These are phyloP conservation scores for Physocladia obscura DNA, from an alignment of 192 early-diverging fungal species.

Conservation along the genomic window DNA sequence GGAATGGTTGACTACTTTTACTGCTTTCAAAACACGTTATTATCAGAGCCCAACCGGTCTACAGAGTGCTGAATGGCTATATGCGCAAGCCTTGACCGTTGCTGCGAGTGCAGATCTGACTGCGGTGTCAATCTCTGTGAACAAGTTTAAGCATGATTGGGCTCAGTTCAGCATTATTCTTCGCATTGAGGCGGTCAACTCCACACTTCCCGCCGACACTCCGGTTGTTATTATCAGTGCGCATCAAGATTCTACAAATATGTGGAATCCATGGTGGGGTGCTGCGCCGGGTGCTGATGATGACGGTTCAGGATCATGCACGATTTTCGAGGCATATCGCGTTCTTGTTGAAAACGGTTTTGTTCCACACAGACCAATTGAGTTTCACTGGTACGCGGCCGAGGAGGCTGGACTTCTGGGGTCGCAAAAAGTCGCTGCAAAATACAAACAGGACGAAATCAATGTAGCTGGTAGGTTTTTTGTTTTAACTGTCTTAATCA, in stretches of 20 bases:
- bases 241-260: constrained; percentile 87
- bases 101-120: constrained; percentile 26
- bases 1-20: constrained; percentile 70
- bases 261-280: constrained; percentile 76
- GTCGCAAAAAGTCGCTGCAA: constrained; percentile 75
- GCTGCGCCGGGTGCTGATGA: constrained; percentile 83
- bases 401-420: constrained; percentile 77
- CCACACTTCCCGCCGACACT: neutral
- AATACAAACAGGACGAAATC: constrained; percentile 60
- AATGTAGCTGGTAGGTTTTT: constrained; percentile 70
- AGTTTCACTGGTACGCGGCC: constrained; percentile 84
- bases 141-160: constrained; percentile 80
- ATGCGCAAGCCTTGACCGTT: constrained; percentile 28
- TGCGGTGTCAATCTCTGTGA: constrained; percentile 48
- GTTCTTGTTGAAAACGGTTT: constrained; percentile 67
- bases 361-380: constrained; percentile 73
- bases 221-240: constrained; percentile 76
- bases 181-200: constrained; percentile 58
- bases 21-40: constrained; percentile 85
- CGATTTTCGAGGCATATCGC: constrained; percentile 85
- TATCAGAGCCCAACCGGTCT: constrained; percentile 55
- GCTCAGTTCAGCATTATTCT: constrained; percentile 81
- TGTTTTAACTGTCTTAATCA: too few relatives aligned
- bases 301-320: constrained; percentile 90
- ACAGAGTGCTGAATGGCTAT: constrained; percentile 42